Evolutionary conservation across 768 basidiomycete genomes (phyloP).

Genomic region (Trametes cubensis): DNA sequence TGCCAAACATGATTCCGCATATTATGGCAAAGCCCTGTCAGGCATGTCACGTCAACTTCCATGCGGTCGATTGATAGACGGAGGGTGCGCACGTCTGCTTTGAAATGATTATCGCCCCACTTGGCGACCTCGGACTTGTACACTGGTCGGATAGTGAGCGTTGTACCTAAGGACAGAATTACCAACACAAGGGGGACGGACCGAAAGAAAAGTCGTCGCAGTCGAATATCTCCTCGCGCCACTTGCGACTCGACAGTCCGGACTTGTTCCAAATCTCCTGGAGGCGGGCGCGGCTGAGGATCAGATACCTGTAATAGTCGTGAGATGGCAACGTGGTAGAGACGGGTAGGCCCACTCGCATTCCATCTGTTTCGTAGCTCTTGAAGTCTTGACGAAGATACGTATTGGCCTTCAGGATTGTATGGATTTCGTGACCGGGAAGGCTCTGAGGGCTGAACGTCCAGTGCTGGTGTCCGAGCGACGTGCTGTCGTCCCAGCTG

Average conservation of each 20-base stretch:
- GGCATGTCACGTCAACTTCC: too few relatives aligned
- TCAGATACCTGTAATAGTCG: neutral
- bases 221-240: neutral
- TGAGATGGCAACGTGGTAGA: neutral
- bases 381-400: neutral
- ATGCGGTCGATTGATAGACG: too few relatives aligned
- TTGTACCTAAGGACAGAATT: too few relatives aligned
- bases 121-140: neutral
- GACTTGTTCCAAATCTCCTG: neutral
- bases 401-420: neutral
- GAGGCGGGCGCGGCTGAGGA: neutral
- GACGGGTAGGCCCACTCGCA: neutral
- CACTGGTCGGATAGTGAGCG: too few relatives aligned
- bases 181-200: too few relatives aligned
- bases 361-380: neutral
- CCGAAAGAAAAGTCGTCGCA: neutral
- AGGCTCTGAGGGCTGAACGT: conserved; percentile 1
- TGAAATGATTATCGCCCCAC: neutral
- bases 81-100: neutral
- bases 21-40: neutral
- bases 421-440: neutral
- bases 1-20: neutral
- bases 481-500: neutral
- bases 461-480: neutral
- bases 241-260: neutral